A percentile compares a stretch with the other conserved stretches of the same genome.
Evolutionary conservation across 495 filamentous ascomycete genomes (phyloP).

Genomic region (Penicillium nucicola): DNA sequence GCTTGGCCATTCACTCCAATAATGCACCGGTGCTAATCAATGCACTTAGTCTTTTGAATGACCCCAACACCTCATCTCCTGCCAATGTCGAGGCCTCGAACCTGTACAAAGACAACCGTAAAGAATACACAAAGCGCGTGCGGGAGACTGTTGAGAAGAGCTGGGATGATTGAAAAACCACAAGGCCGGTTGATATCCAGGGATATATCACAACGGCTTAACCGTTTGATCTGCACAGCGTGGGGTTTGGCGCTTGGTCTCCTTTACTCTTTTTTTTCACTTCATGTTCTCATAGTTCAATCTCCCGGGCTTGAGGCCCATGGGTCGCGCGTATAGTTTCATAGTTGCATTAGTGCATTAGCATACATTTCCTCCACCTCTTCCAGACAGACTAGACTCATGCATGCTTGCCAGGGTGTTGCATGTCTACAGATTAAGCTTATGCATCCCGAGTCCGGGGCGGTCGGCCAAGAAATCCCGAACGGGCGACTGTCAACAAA

Average conservation of each 20-base stretch:
- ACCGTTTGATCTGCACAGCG: constrained; percentile 43
- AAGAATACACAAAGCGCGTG: constrained; percentile 93
- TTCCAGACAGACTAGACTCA: neutral
- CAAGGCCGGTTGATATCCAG: constrained; percentile 1
- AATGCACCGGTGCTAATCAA: neutral
- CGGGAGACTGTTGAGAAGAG: constrained; percentile 98
- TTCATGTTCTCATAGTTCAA: constrained; percentile 6
- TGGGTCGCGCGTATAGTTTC: neutral
- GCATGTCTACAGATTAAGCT: constrained; percentile 8
- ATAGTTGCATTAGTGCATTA: constrained; percentile 10
- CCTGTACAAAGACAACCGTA: constrained; percentile 95
- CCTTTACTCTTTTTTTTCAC: constrained; percentile 7
- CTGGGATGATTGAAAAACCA: constrained; percentile 74
- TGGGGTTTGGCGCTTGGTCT: constrained; percentile 44
- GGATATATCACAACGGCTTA: constrained; percentile 10
- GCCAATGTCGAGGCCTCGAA: constrained; percentile 98
- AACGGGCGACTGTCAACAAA: constrained; percentile 14
- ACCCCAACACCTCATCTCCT: constrained; percentile 95
- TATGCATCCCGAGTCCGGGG: constrained; percentile 11
- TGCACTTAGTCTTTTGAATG: constrained; percentile 78
- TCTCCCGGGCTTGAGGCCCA: neutral
- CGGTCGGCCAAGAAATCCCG: constrained; percentile 14
- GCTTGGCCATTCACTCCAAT: constrained; percentile 12
- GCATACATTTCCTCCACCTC: neutral
- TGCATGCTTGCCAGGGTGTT: constrained; percentile 5